Conservation (phyloP, 208 protist species). For the Perkinsela sp. region DNA sequence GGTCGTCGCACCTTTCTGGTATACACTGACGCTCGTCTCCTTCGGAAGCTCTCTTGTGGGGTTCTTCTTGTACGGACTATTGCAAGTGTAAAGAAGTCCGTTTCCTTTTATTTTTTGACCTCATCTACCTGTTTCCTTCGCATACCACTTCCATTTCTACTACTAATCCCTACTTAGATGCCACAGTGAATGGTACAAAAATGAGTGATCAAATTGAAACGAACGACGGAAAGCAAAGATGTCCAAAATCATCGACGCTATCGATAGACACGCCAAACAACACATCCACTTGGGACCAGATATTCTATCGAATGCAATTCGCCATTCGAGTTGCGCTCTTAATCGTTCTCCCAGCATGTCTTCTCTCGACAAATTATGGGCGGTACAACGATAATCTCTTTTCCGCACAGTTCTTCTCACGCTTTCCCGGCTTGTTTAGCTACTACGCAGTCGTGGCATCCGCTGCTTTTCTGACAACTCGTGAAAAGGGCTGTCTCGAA, state of each 20-base stretch:
- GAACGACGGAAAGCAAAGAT: too few species aligned
- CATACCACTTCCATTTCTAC: neutral
- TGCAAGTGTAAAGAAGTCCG: neutral
- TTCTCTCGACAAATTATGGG: neutral
- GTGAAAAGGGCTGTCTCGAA: neutral
- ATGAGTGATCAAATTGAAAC: too few species aligned
- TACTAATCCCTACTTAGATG: neutral
- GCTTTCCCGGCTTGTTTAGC: neutral
- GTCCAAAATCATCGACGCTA: too few species aligned
- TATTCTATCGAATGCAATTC: neutral
- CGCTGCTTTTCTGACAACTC: neutral
- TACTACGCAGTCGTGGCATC: neutral
- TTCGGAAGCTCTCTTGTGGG: neutral
- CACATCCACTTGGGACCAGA: neutral
- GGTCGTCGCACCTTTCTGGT: neutral
- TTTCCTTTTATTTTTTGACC: neutral
- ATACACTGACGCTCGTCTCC: too few species aligned
- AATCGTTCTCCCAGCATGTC: neutral
- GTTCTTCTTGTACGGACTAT: neutral
- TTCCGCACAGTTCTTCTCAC: neutral
- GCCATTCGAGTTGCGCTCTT: neutral
- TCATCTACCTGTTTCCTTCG: neutral
- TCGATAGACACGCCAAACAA: neutral
- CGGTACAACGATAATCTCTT: neutral
- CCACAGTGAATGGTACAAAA: neutral